Evolutionary conservation across 208 protist genomes (phyloP).

Genomic region (Trypanosoma congolense): DNA sequence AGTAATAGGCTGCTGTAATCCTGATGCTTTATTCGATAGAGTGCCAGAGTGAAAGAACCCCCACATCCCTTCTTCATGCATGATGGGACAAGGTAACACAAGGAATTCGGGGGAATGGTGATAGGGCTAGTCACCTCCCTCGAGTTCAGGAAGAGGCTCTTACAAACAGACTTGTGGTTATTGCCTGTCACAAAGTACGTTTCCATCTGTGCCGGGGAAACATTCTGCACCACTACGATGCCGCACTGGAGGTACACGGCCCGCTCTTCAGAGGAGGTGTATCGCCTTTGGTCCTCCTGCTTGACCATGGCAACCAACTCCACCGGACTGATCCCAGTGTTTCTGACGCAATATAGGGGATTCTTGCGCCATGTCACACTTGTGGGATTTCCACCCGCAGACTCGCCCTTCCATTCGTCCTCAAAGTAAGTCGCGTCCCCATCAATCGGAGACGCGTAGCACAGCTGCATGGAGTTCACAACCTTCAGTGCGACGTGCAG

Average conservation of each 20-base stretch:
- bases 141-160: conserved; percentile 31
- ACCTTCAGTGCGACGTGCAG: conserved; percentile 29
- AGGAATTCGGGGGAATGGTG: conserved; percentile 23
- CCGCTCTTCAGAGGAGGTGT: conserved; percentile 13
- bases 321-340: conserved; percentile 27
- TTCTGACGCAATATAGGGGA: conserved; percentile 57
- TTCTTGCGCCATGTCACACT: conserved; percentile 68
- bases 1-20: conserved; percentile 15
- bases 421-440: conserved; percentile 48
- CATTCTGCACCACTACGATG: conserved; percentile 18
- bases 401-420: conserved; percentile 63
- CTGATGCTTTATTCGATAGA: conserved; percentile 17
- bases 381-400: conserved; percentile 66
- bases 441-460: conserved; percentile 32
- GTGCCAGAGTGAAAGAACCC: conserved; percentile 23
- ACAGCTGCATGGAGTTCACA: conserved; percentile 39
- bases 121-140: conserved; percentile 24
- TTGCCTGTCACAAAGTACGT: conserved; percentile 33
- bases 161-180: conserved; percentile 28
- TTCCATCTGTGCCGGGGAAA: conserved; percentile 11
- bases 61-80: conserved; percentile 24
- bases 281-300: conserved; percentile 26
- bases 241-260: conserved; percentile 22
- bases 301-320: conserved; percentile 27
- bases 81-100: conserved; percentile 36